Evolutionary conservation across 225 moss, liverwort and hornwort species (phyloP), one percentile per base, ranked within the genome.

Genomic region (Asterella californica): DNA sequence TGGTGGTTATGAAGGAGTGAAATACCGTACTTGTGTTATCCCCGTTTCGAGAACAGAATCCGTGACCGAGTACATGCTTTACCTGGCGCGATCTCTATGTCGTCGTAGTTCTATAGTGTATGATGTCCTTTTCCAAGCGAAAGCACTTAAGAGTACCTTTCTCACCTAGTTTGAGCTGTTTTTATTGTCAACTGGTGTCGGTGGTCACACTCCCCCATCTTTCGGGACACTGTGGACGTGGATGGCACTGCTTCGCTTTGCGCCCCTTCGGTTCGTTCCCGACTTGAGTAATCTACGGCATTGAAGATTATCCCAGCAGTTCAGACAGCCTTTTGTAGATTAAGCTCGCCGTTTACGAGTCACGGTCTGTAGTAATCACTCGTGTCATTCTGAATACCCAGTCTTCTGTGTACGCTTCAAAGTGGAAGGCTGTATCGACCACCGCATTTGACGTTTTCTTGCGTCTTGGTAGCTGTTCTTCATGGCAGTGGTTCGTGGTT

Each of bases 221-320:
- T 76, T 76, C 76, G 76, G 76, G 60, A 45, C 76, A 76, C 61
- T 61, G 61, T 60, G 76, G 38, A 74, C 53, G 50, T 61, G 76
- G 61, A 42, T 76, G 76, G 76, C 38, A 60, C 60, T 76, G 60
- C 22, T 76, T 76, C 76, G 42, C 25, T 18, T 76, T 60, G 76
- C 76, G 17, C 59, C 76, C 27, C 61, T 76, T 76, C 76, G 46
- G 11, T 53, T 34, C 54, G 21, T 71, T 1, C 32, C 74, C 18
- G 74, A 30, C 52, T 52, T 32, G 18, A 53, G 30, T 74, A 74
- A 48, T 52, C 29, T 50, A 52, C 12, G 74, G 29, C 32, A 32
- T 74, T 7, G 18, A 52, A 27, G 32, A 53, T 10, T 27, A 9
- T 7, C 10, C 29, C 53, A 30, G 32, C 9, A 48, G 50, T 54